Evolutionary conservation across 2,329 filamentous ascomycete species (phyloP), one percentile per base, ranked within the genome.

Genomic region (Colletotrichum spaethianum): DNA sequence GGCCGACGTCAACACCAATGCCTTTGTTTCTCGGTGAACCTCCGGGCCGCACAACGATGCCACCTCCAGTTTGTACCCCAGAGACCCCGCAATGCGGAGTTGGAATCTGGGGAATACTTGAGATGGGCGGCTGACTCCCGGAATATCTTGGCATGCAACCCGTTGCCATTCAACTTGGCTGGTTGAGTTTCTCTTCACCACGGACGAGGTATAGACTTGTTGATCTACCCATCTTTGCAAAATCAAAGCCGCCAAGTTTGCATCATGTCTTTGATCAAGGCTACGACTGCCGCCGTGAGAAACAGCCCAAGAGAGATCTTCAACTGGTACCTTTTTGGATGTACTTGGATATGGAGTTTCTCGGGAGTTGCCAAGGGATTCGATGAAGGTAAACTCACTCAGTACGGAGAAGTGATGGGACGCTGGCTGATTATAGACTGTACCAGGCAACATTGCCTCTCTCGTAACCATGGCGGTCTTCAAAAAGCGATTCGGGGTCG

Each of bases 341-440:
- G 78, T 8, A 78, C 75, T 0, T 77, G 73, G 20, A 60, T 79
- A 4, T 80, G 78, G 78, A 75, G 72, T 56, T 79, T 80, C 57
- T 77, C 78, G 0, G 78, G 78, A 8, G 77, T 79, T 6, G 75
- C 78, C 44, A 80, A 80, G 59, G 78, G 77, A 0, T 79, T 79
- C 9, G 78, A 80, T 40, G 78, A 79, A 74, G 78, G 78, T 78
- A 50, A 26, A 38, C 9, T 8, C 20, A 33, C 16, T 16, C 38
- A 40, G 38, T 40, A 31, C 48, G 14, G 26, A 52, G 14, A 16
- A 20, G 26, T 23, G 36, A 46, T 16, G 23, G 16, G 56, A 40
- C 20, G 16, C 11, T n/a, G 57, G 16, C 48, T 52, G 48, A 52
- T 16, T 52, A 52, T 31, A 3, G 28, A 33, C 18, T 16, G 50